phyloP scores from a whole-genome alignment of 2,329 filamentous ascomycete species.

The Myriosclerotinia duriaeana region DNA sequence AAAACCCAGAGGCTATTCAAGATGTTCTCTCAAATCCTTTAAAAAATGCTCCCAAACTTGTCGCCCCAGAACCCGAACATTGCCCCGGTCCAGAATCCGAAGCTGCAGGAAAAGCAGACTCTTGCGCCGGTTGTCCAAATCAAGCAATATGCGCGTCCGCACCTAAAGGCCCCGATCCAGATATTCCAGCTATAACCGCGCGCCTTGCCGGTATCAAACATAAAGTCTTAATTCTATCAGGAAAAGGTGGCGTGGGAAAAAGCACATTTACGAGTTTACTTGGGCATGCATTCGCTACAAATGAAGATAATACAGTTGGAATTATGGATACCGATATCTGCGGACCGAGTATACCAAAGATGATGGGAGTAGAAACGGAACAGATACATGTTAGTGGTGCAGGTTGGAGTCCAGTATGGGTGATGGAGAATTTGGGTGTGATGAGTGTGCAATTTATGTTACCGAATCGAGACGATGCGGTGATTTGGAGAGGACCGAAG shows the following conservation, averaged over 20 bases:
- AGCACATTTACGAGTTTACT: conserved; percentile 89
- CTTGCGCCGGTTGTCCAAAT: conserved; percentile 93
- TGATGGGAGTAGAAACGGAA: conserved; percentile 95
- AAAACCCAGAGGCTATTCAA: conserved; percentile 64
- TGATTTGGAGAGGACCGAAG: conserved; percentile 97
- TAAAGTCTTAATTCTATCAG: conserved; percentile 86
- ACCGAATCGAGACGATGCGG: conserved; percentile 86
- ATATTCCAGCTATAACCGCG: conserved; percentile 83
- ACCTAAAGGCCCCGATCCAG: conserved; percentile 92
- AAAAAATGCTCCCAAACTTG: conserved; percentile 76
- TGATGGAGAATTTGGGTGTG: conserved; percentile 86
- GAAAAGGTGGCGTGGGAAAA: conserved; percentile 96
- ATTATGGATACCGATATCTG: conserved; percentile 99
- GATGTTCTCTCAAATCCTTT: conserved; percentile 74
- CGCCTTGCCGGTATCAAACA: conserved; percentile 80
- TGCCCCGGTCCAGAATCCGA: conserved; percentile 88
- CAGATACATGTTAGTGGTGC: conserved; percentile 86
- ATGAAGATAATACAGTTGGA: conserved; percentile 76
- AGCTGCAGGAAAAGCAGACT: conserved; percentile 68
- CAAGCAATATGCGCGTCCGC: conserved; percentile 92
- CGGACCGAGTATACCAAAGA: conserved; percentile 93
- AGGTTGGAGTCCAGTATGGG: conserved; percentile 95
- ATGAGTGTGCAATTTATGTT: conserved; percentile 99
- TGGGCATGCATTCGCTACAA: conserved; percentile 82
- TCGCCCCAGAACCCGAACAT: conserved; percentile 94